Evolutionary conservation across 306 rosid species (phyloP).

Genomic region (Quercus ilex): DNA sequence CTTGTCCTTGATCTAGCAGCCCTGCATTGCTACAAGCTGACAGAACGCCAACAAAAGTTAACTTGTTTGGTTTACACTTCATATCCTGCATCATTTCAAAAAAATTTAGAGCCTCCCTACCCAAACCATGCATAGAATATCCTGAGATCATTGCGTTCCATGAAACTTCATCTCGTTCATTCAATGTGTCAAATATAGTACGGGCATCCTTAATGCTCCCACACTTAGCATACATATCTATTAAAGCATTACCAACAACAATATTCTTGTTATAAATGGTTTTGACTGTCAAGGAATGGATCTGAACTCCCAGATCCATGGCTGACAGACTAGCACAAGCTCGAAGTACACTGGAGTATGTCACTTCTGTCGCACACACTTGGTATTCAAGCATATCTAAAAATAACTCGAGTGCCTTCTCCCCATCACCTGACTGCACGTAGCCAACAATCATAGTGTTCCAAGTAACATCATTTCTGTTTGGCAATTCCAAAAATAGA

Average conservation of each 20-base stretch:
- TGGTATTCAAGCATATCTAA: conserved; percentile 25
- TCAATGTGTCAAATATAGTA: conserved; percentile 38
- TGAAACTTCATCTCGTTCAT: conserved; percentile 37
- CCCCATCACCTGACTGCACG: conserved; percentile 42
- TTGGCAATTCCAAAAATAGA: conserved; percentile 26
- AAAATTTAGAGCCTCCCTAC: conserved; percentile 34
- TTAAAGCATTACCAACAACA: conserved; percentile 42
- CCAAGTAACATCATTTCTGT: conserved; percentile 46
- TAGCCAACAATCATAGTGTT: conserved; percentile 50
- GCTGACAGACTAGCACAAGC: conserved; percentile 49
- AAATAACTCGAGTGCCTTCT: conserved; percentile 41
- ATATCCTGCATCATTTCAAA: conserved; percentile 42
- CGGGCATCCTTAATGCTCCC: conserved; percentile 42
- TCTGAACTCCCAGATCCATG: conserved; percentile 41
- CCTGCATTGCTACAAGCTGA: conserved; percentile 58
- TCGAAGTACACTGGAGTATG: conserved; percentile 46
- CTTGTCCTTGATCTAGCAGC: conserved; percentile 41
- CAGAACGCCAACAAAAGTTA: conserved; percentile 46
- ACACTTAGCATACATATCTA: conserved; percentile 58
- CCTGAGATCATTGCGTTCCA: conserved; percentile 55
- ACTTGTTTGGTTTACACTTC: conserved; percentile 34
- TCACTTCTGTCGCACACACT: conserved; percentile 43
- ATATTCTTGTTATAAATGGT: conserved; percentile 33
- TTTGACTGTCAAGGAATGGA: conserved; percentile 46
- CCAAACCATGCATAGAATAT: conserved; percentile 44